Evolutionary conservation across 2,329 filamentous ascomycete species (phyloP).

Genomic region (Chrysoporthe puriensis): DNA sequence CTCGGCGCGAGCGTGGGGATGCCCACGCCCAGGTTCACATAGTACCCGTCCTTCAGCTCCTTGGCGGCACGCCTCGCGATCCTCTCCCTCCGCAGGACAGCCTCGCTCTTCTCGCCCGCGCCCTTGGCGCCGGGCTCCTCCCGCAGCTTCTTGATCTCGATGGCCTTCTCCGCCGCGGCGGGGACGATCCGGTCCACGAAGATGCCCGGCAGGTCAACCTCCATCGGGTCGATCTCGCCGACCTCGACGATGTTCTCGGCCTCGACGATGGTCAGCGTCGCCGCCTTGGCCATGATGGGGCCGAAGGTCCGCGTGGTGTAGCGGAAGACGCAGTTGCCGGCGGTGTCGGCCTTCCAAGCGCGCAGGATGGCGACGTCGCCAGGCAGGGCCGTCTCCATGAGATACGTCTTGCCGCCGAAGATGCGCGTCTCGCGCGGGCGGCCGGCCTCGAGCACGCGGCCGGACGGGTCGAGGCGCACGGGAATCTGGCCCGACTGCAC

Average conservation of each 20-base stretch:
- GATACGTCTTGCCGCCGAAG: constrained; percentile 72
- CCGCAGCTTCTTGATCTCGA: constrained; percentile 69
- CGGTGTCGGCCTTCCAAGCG: constrained; percentile 75
- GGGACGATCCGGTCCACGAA: constrained; percentile 82
- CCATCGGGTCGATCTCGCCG: constrained; percentile 73
- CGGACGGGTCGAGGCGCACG: constrained; percentile 60
- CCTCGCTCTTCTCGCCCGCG: constrained; percentile 47
- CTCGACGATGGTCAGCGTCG: constrained; percentile 77
- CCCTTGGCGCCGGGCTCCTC: constrained; percentile 42
- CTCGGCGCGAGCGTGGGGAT: constrained; percentile 85
- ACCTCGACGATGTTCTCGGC: constrained; percentile 81
- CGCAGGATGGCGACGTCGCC: constrained; percentile 79
- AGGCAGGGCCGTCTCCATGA: constrained; percentile 77
- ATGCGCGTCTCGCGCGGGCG: constrained; percentile 70
- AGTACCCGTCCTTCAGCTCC: constrained; percentile 79
- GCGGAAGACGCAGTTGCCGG: constrained; percentile 80
- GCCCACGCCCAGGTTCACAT: constrained; percentile 77
- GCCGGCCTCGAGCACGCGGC: constrained; percentile 66
- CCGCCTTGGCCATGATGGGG: constrained; percentile 80
- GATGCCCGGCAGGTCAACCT: constrained; percentile 79
- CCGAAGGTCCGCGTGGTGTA: constrained; percentile 78
- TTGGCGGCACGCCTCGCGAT: constrained; percentile 79
- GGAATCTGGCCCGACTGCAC: constrained; percentile 72
- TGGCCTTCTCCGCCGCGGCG: constrained; percentile 69
- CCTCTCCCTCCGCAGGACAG: constrained; percentile 63